These are phyloP conservation scores for Corallochytrium limacisporum DNA, from an alignment of 78 protist species.

Conservation along the genomic window DNA sequence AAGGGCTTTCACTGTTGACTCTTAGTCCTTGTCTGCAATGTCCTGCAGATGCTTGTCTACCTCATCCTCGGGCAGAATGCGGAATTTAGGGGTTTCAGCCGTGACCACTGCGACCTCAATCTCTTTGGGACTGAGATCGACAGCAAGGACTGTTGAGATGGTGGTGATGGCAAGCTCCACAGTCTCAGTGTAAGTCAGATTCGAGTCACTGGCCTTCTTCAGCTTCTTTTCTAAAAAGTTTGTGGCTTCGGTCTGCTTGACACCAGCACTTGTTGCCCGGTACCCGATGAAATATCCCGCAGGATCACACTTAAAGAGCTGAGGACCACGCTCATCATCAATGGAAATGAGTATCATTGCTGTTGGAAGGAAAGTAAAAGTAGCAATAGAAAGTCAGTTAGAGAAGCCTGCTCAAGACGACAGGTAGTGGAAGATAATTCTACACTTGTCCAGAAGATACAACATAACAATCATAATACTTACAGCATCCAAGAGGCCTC, in stretches of 20 bases:
- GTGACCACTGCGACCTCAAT: slow-evolving; percentile 72
- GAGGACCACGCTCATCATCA: slow-evolving; percentile 85
- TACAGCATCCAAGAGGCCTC: slow-evolving; percentile 71
- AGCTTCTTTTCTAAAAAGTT: slow-evolving; percentile 87
- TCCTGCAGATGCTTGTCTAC: slow-evolving; percentile 69
- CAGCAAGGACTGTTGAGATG: slow-evolving; percentile 59
- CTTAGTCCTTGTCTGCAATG: slow-evolving; percentile 74
- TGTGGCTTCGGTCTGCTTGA: slow-evolving; percentile 83
- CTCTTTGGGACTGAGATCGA: slow-evolving; percentile 78
- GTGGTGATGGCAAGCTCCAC: slow-evolving; percentile 71
- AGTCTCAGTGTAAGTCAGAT: slow-evolving; percentile 13
- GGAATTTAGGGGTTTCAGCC: slow-evolving; percentile 30
- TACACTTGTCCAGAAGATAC: neutral
- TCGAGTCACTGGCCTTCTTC: slow-evolving; percentile 53
- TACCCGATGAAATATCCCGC: slow-evolving; percentile 71
- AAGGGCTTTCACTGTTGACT: too few relatives aligned
- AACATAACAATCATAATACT: neutral
- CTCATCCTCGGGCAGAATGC: slow-evolving; percentile 35
- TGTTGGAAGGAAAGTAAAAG: slow-evolving; percentile 3
- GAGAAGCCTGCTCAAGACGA: neutral
- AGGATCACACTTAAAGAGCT: slow-evolving; percentile 82
- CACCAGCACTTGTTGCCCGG: slow-evolving; percentile 80
- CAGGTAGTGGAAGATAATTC: neutral
- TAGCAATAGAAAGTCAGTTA: neutral
- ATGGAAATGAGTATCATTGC: slow-evolving; percentile 71